Percentiles rank a stretch among this genome's conserved stretches.
These are phyloP conservation scores for Fimicolochytrium jonesii DNA, from an alignment of 192 early-diverging fungal genomes.

Conservation along the genomic window DNA sequence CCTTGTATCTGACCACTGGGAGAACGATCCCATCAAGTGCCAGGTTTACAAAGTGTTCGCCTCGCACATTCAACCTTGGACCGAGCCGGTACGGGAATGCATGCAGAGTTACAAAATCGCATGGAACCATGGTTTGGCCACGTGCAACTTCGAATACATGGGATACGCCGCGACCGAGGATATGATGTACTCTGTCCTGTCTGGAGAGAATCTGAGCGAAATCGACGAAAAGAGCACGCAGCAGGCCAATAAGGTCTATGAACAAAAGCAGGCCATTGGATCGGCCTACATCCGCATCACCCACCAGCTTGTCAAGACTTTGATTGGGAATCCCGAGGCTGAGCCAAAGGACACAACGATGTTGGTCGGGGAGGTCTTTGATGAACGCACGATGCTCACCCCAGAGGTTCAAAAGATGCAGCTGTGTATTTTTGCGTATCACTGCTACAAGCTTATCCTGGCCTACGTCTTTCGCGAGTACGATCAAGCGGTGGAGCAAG, in stretches of 20 bases:
- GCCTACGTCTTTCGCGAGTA: not conserved
- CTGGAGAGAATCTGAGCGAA: conserved; percentile 13
- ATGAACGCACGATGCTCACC: conserved; percentile 10
- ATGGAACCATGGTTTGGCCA: conserved; percentile 26
- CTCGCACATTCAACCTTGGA: conserved; percentile 35
- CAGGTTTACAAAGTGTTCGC: conserved; percentile 34
- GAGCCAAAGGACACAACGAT: not conserved
- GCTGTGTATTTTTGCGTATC: not conserved
- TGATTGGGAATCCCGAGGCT: conserved; percentile 3
- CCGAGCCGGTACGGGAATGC: conserved; percentile 21
- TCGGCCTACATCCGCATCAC: conserved; percentile 25
- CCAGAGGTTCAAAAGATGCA: not conserved
- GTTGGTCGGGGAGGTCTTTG: conserved; percentile 18
- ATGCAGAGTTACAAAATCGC: conserved; percentile 14
- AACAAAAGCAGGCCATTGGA: conserved; percentile 28
- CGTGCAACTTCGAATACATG: conserved; percentile 27
- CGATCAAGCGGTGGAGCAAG: not conserved
- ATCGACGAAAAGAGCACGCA: conserved; percentile 1
- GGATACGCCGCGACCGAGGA: conserved; percentile 25
- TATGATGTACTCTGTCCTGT: conserved; percentile 20
- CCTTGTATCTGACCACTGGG: not conserved
- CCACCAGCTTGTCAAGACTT: conserved; percentile 26
- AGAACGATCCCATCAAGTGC: conserved; percentile 22
- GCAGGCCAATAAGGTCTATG: conserved; percentile 9
- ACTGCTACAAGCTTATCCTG: not conserved